Conservation (phyloP, 2,329 filamentous ascomycete genomes). For the Teratosphaeria epicoccoides region DNA sequence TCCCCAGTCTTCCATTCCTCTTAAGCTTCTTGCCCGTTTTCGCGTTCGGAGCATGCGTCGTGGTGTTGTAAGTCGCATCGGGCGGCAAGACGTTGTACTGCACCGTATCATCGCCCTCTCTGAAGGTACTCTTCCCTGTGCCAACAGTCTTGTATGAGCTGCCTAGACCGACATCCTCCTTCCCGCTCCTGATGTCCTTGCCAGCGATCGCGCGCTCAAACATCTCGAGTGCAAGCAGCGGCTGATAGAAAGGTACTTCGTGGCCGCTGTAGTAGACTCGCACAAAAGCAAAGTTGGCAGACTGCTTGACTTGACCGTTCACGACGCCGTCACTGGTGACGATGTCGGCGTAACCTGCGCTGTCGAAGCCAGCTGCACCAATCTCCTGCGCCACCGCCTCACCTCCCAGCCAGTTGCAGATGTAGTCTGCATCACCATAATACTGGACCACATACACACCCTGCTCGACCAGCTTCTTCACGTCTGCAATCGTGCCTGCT, state of each 20-base stretch:
- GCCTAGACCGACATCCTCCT: conserved; percentile 2
- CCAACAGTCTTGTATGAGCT: conserved; percentile 15
- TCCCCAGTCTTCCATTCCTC: not conserved
- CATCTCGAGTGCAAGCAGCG: conserved; percentile 36
- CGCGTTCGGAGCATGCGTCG: conserved; percentile 11
- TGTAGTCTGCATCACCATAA: conserved; percentile 38
- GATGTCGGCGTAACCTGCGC: conserved; percentile 41
- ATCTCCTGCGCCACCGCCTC: conserved; percentile 33
- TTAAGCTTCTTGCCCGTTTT: not conserved
- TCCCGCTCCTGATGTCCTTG: conserved; percentile 43
- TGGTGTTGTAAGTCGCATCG: conserved; percentile 37
- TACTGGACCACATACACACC: conserved; percentile 34
- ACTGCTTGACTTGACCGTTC: conserved; percentile 45
- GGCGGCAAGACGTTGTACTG: conserved; percentile 31
- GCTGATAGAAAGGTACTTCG: conserved; percentile 45
- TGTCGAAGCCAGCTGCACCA: conserved; percentile 30
- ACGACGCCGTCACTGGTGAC: conserved; percentile 34
- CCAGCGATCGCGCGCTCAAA: conserved; percentile 40
- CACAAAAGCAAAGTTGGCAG: conserved; percentile 40
- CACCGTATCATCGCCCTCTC: conserved; percentile 37
- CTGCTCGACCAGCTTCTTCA: conserved; percentile 29
- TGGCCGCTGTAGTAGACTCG: conserved; percentile 42
- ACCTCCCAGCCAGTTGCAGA: conserved; percentile 39
- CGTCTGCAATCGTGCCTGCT: conserved; percentile 32
- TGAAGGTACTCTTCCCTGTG: conserved; percentile 18